Evolutionary conservation across 345 rosid species (phyloP).

Genomic region (Moringa oleifera): DNA sequence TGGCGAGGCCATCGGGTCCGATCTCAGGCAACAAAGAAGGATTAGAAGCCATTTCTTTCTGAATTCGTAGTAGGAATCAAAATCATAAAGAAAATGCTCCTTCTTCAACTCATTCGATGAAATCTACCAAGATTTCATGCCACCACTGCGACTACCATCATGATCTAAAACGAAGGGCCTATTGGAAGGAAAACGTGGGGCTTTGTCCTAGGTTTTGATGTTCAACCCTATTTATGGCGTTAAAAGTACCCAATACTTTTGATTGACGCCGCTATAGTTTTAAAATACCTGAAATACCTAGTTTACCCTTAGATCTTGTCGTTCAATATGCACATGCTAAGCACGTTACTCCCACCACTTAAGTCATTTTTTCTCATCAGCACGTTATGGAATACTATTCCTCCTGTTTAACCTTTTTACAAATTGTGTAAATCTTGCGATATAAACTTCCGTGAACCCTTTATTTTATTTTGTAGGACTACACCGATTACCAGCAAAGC

Average conservation of each 20-base stretch:
- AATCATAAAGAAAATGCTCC: not conserved
- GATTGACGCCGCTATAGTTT: slow-evolving; percentile 14
- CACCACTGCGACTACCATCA: not conserved
- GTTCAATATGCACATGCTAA: slow-evolving; percentile 16
- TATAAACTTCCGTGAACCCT: no score
- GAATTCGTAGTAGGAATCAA: slow-evolving; percentile 5
- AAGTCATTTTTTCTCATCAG: no score
- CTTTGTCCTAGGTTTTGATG: not conserved
- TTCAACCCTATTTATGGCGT: not conserved
- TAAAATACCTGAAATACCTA: slow-evolving; percentile 6
- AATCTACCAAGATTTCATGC: slow-evolving; percentile 6
- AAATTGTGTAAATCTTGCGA: no score
- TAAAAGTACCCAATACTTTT: no score
- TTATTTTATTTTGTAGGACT: no score
- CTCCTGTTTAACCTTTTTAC: no score
- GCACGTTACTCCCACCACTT: slow-evolving; percentile 16
- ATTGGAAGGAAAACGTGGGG: slow-evolving; percentile 1
- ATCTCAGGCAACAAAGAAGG: slow-evolving; percentile 65
- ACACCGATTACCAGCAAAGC: no score
- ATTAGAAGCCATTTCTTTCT: slow-evolving; percentile 46
- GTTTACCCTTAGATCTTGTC: slow-evolving; percentile 15
- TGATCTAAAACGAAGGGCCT: not conserved
- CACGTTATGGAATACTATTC: no score
- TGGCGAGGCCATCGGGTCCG: slow-evolving; percentile 83
- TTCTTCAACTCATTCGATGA: slow-evolving; percentile 12